These are phyloP conservation scores for Rubia occidens DNA, from an alignment of 305 asterid genomes.

Conservation along the genomic window DNA sequence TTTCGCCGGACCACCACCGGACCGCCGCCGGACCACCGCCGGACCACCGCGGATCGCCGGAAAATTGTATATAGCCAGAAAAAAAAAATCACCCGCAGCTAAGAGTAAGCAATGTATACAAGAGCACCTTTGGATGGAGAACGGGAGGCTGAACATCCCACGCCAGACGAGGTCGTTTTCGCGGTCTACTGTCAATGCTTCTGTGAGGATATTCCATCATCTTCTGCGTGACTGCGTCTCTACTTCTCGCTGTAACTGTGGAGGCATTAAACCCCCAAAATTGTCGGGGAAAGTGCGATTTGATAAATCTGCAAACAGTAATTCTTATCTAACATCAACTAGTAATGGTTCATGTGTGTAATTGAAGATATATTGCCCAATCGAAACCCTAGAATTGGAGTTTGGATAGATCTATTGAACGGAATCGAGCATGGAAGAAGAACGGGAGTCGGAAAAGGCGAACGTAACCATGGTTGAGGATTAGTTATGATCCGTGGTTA, in stretches of 20 bases:
- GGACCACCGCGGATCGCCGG: too few species aligned
- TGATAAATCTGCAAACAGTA: not conserved
- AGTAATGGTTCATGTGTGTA: not conserved
- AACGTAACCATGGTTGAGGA: slow-evolving; percentile 34
- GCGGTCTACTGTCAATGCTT: slow-evolving; percentile 59
- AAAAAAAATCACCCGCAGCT: not conserved
- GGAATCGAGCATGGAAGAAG: slow-evolving; percentile 11
- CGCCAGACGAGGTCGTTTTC: slow-evolving; percentile 67
- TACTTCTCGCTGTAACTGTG: slow-evolving; percentile 26
- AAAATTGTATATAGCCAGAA: too few species aligned
- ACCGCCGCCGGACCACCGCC: too few species aligned
- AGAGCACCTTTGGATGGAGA: slow-evolving; percentile 47
- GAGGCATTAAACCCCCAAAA: not conserved
- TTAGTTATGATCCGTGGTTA: slow-evolving; percentile 19
- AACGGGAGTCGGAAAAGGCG: slow-evolving; percentile 14
- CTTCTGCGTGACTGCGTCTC: slow-evolving; percentile 64
- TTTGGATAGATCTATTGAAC: slow-evolving; percentile 24
- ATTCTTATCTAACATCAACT: not conserved
- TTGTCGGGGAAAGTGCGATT: too few species aligned
- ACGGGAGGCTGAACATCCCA: slow-evolving; percentile 59
- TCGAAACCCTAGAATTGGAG: slow-evolving; percentile 9
- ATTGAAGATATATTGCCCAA: not conserved
- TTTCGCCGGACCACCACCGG: too few species aligned
- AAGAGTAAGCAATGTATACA: not conserved
- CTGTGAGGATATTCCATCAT: slow-evolving; percentile 46